These are phyloP conservation scores for Chamaenerion angustifolium DNA, from an alignment of 345 rosid species.

Conservation along the genomic window DNA sequence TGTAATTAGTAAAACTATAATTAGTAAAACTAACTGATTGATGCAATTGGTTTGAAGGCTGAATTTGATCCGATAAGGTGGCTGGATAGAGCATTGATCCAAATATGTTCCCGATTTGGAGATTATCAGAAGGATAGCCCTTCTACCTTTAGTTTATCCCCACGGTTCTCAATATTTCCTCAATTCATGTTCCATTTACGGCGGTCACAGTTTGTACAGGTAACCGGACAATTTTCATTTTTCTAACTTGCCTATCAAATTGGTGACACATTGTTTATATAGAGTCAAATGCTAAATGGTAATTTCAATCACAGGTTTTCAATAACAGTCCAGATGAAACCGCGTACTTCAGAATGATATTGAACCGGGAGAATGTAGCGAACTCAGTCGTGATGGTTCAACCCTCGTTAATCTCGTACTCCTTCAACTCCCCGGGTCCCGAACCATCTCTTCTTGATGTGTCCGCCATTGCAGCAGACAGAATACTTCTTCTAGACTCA, in stretches of 20 bases:
- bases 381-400: conserved; percentile 93
- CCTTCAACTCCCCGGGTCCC: conserved; percentile 58
- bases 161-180: conserved; percentile 74
- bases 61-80: conserved; percentile 91
- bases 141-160: conserved; percentile 66
- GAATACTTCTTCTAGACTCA: conserved; percentile 73
- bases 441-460: conserved; percentile 85
- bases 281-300: background rate
- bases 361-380: conserved; percentile 80
- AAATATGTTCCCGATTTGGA: conserved; percentile 73
- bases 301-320: conserved; percentile 48
- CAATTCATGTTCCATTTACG: conserved; percentile 84
- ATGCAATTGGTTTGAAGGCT: conserved; percentile 46
- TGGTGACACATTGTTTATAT: background rate
- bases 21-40: too few species aligned
- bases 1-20: too few species aligned
- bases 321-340: conserved; percentile 99
- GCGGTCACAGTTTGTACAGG: conserved; percentile 98
- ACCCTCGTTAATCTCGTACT: conserved; percentile 88
- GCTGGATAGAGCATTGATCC: conserved; percentile 80
- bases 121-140: conserved; percentile 75
- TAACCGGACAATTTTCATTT: conserved; percentile 9
- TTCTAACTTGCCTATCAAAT: background rate
- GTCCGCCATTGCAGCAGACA: conserved; percentile 81
- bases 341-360: conserved; percentile 77